Conservation (phyloP, 1,284 basidiomycete genomes). For the Malassezia yamatoensis region DNA sequence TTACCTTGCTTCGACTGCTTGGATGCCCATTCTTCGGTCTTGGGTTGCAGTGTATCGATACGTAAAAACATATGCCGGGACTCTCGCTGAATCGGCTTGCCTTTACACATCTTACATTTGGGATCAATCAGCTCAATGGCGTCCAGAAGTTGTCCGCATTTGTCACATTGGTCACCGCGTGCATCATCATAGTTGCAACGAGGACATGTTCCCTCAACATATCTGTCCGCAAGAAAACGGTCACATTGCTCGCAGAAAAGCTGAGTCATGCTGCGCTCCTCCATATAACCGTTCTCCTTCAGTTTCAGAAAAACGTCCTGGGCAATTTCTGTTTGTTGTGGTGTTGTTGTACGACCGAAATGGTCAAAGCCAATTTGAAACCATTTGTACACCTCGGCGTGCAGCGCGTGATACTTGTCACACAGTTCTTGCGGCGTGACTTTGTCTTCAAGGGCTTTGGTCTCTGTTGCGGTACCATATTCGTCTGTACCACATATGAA, state of each 20-base stretch:
- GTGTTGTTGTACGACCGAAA: constrained; percentile 89
- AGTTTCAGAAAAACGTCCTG: constrained; percentile 47
- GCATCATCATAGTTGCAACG: constrained; percentile 58
- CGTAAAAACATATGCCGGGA: constrained; percentile 93
- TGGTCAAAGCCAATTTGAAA: constrained; percentile 86
- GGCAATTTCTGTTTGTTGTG: constrained; percentile 64
- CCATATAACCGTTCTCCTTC: constrained; percentile 40
- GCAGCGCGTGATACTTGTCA: constrained; percentile 83
- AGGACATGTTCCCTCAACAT: constrained; percentile 46
- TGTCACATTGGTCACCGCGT: constrained; percentile 95
- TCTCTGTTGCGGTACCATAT: constrained; percentile 97
- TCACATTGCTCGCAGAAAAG: constrained; percentile 39
- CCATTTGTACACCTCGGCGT: constrained; percentile 89
- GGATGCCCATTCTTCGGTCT: constrained; percentile 79
- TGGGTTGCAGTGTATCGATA: constrained; percentile 71
- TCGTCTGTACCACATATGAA: constrained; percentile 97
- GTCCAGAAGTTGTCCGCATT: constrained; percentile 74
- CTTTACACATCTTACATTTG: constrained; percentile 77
- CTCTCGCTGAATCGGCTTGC: constrained; percentile 55
- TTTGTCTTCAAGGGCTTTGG: constrained; percentile 87
- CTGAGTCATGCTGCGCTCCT: constrained; percentile 43
- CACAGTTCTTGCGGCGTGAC: constrained; percentile 76
- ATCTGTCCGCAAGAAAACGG: constrained; percentile 46
- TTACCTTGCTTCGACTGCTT: constrained; percentile 66
- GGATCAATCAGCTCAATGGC: constrained; percentile 90